Evolutionary conservation across 768 basidiomycete genomes (phyloP), one percentile per base, ranked within the genome.

Genomic region (Auriscalpium microsporum): DNA sequence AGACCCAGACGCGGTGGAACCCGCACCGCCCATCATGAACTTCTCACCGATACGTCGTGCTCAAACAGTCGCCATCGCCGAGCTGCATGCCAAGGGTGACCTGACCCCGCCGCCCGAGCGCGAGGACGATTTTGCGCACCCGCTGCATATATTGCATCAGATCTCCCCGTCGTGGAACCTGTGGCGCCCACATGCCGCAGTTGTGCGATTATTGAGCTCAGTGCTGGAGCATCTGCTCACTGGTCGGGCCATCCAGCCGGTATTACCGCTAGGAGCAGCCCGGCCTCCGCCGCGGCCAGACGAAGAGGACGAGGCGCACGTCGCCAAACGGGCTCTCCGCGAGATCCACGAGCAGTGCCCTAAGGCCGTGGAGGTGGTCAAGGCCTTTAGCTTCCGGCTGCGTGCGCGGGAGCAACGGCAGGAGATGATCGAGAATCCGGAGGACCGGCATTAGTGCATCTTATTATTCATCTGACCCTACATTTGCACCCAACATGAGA

Each of bases 141-240:
- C 80, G 7, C 70, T 90, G 37, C 74, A 79, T 57, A 67, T 84
- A 38, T 72, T 90, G 4, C 80, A 83, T 59, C 78, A 80, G 56
- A 75, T 86, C 52, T 76, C 82, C 5, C 84, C 87, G 10, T 67
- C 74, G 21, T 86, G 83, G 81, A 77, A 80, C 48, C 65, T 71
- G 46, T 90, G 87, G 89, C 73, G 73, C 45, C 80, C 84, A n/a
- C 85, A 87, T 62, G 64, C 58, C 28, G 70, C 71, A 47, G 74
- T 81, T 6, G 65, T 86, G 53, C 67, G 69, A 2, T 62, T 80
- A 9, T 66, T 90, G 48, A 67, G 76, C 28, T 63, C 70, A 5
- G 78, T 77, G 2, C 60, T 83, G 10, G 62, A 67, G 14, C 75
- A 75, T 48, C 73, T 90, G 23, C 69, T 73, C 57, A 66, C 73